These are phyloP conservation scores for Wallacemonas sp. DNA, from an alignment of 208 protist genomes.

Conservation along the genomic window DNA sequence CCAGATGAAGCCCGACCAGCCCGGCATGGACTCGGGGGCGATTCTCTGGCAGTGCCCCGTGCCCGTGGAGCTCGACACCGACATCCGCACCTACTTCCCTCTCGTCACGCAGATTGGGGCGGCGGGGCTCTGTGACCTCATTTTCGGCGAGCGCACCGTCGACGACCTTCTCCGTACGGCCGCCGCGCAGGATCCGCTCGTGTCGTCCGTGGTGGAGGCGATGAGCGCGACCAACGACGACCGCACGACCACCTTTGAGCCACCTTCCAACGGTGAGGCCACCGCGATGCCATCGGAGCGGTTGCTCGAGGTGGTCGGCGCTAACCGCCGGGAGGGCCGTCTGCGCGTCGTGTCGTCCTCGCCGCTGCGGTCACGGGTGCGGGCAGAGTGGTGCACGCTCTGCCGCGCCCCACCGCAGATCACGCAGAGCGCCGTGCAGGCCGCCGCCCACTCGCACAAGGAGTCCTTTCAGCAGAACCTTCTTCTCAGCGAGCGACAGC, in stretches of 20 bases:
- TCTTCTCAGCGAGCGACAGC: slow-evolving; percentile 12
- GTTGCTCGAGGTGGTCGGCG: slow-evolving; percentile 4
- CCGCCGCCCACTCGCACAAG: slow-evolving; percentile 30
- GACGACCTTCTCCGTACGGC: slow-evolving; percentile 18
- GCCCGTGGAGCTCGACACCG: slow-evolving; percentile 64
- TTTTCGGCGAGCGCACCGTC: slow-evolving; percentile 55
- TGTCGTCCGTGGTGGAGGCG: slow-evolving; percentile 19
- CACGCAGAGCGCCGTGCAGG: slow-evolving; percentile 28
- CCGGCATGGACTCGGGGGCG: slow-evolving; percentile 75
- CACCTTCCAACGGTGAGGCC: background rate
- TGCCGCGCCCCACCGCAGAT: slow-evolving; percentile 36
- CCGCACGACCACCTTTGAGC: background rate
- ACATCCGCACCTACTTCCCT: slow-evolving; percentile 85
- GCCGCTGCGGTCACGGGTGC: background rate
- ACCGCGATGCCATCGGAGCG: slow-evolving; percentile 4
- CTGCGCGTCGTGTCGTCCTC: slow-evolving; percentile 5
- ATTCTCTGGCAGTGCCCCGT: slow-evolving; percentile 79
- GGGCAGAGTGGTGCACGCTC: slow-evolving; percentile 28
- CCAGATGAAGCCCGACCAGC: slow-evolving; percentile 52
- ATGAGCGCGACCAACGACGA: slow-evolving; percentile 1
- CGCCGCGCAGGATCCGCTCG: slow-evolving; percentile 14
- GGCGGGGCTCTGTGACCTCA: slow-evolving; percentile 65
- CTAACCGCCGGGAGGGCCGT: slow-evolving; percentile 4
- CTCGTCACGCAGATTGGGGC: slow-evolving; percentile 72
- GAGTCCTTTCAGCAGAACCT: slow-evolving; percentile 34